Base-by-base conservation (phyloP, 805 yeast species). In the Dipodascopsis uninucleata region DNA sequence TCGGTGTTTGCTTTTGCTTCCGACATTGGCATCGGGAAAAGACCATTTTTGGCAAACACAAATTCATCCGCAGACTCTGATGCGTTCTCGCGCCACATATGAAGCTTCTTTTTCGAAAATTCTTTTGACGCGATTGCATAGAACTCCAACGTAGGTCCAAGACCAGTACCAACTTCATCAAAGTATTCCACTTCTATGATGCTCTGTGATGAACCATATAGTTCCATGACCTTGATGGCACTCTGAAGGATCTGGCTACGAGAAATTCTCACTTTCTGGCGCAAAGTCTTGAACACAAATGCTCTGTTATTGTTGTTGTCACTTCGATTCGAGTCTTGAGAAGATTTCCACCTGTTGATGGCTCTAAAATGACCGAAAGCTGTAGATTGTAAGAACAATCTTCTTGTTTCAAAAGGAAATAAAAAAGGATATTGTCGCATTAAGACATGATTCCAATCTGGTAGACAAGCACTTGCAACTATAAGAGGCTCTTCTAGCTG, bases 61-160 rank as follows among this genome's bases (percentile, higher is more conserved):
- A 63, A 76, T 5, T 54, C 55, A 35, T 50, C 45, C n/a, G 52
- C 50, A 24, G 45, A 35, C 25, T 57, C 57, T 5, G 57, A 49
- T 10, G 61, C 59, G 21, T 60, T 63, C 35, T 61, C 66, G 55
- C 94, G 73, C 97, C 97, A 90, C 69, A 93, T 68, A 6, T 64
- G 65, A 36, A 81, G 64, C 22, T 71, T 71, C 39, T 71, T 73
- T 53, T 68, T 72, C 1, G 82, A 68, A 61, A 90, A 87, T 52
- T 81, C 88, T 45, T 71, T 77, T 0, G 96, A 87, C 1, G 85
- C 87, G 12, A 73, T 69, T 0, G 97, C 79, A 59, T 87, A 90
- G 60, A 93, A 90, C 64, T 90, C 98, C 52, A 89, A 70, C 0
- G 98, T 90, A 3, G 98, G 98, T 0, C 98, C 98, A 35, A 88